Base-by-base conservation (phyloP, 768 basidiomycete genomes). In the Agrocybe chaxingu region DNA sequence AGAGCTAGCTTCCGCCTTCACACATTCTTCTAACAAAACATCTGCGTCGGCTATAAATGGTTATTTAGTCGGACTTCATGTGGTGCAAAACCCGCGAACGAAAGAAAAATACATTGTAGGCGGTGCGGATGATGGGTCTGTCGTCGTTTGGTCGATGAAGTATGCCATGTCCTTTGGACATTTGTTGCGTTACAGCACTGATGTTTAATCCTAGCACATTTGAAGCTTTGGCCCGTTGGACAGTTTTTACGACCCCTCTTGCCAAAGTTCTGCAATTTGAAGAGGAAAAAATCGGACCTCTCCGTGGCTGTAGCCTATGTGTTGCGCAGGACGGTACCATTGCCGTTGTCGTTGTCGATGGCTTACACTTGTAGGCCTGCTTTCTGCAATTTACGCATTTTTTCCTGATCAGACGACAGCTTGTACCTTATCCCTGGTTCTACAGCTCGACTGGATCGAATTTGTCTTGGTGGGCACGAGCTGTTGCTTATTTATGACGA, bases 401-500 rank as follows among this genome's bases (percentile, higher is more conserved):
- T 53, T 16, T 2, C 35, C 37, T 45, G 24, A 24, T 24, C 24
- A 24, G 24, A 24, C 24, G 5, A 24, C 24, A 97, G 94, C 47
- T 66, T 92, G 30, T 88, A 85, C 62, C 67, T 92, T 12, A 78
- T 98, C 18, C 96, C 96, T 5, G 92, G 90, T 6, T 78, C 92
- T 1, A 76, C 79, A n/a, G 78, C 83, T 0, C 81, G 84, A 0
- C 71, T 98, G 13, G 67, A 70, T 33, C 66, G 75, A 40, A 65
- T 96, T 11, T 90, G 81, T 59, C 65, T 90, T 7, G 75, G 81
- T 8, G 83, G 77, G 11, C 78, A 86, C 47, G 85, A 90, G 51
- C 65, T 97, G 29, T 62, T 97, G 45, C 69, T 95, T 5, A 66
- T 87, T 1, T 98, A 98, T 65, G 73, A 73, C 2, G 84, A 89